These are phyloP conservation scores for Mycothermus thermophilus DNA, from an alignment of 495 filamentous ascomycete genomes.

Conservation along the genomic window DNA sequence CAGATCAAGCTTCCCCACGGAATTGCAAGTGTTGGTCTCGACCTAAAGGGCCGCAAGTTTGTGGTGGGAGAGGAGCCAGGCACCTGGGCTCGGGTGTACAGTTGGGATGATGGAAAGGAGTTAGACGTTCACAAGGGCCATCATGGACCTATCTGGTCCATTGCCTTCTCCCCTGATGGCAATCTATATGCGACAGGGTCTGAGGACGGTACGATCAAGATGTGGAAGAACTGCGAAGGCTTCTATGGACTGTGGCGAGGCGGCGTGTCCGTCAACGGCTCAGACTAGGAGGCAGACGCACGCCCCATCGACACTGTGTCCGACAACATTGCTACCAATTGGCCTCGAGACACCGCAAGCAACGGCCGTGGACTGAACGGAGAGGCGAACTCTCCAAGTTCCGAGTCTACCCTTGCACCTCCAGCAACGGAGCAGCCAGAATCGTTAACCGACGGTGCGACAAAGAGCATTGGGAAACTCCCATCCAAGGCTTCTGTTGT, in stretches of 20 bases:
- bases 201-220: slow-evolving; percentile 93
- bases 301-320: slow-evolving; percentile 6
- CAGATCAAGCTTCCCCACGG: slow-evolving; percentile 61
- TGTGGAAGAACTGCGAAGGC: slow-evolving; percentile 53
- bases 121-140: slow-evolving; percentile 91
- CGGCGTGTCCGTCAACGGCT: slow-evolving; percentile 15
- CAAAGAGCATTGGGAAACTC: slow-evolving; percentile 1
- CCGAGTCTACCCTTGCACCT: slow-evolving; percentile 3
- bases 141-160: slow-evolving; percentile 92
- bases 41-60: slow-evolving; percentile 64
- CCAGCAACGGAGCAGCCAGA: slow-evolving; percentile 2
- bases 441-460: slow-evolving; percentile 5
- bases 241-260: slow-evolving; percentile 41
- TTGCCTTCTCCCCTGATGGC: slow-evolving; percentile 85
- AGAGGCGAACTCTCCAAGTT: slow-evolving; percentile 2
- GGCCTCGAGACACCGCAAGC: background rate
- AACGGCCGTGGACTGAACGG: background rate
- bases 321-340: slow-evolving; percentile 4
- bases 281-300: slow-evolving; percentile 18
- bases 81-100: slow-evolving; percentile 89
- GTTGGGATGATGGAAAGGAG: slow-evolving; percentile 68
- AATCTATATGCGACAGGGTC: slow-evolving; percentile 93
- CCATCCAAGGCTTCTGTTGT: slow-evolving; percentile 1
- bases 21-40: slow-evolving; percentile 77
- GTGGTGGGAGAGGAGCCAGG: slow-evolving; percentile 79